Conservation (phyloP, 2,329 filamentous ascomycete species). For the Pseudogymnoascus sp. region DNA sequence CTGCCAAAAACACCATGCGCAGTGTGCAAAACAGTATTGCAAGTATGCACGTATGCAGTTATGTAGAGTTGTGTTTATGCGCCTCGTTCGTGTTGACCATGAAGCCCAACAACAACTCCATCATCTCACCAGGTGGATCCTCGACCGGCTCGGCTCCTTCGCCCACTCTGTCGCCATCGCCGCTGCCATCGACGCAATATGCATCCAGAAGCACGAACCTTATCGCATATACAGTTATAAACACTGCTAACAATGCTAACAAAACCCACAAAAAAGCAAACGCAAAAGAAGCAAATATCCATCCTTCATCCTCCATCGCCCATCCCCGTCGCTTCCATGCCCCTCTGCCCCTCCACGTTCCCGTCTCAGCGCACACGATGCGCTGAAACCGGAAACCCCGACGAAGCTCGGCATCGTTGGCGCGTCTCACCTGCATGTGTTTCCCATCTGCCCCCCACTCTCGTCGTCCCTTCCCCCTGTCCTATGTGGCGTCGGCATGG, state of each 20-base stretch:
- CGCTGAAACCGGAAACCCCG: neutral
- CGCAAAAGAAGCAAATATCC: neutral
- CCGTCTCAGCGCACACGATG: neutral
- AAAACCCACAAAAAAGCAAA: constrained; percentile 4
- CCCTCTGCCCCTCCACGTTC: neutral
- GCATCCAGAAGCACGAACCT: constrained; percentile 6
- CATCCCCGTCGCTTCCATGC: neutral
- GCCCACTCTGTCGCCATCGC: constrained; percentile 2
- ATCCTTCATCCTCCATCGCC: neutral
- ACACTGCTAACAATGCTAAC: neutral
- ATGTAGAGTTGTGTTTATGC: neutral
- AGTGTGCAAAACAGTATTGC: neutral
- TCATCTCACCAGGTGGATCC: neutral
- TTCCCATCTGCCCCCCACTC: constrained; percentile 1
- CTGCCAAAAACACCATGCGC: neutral
- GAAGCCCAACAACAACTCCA: neutral
- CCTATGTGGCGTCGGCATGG: neutral
- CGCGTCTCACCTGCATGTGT: neutral
- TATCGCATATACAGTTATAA: constrained; percentile 1
- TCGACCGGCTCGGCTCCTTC: neutral
- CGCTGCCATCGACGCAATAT: constrained; percentile 1
- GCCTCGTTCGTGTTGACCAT: neutral
- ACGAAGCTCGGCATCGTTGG: neutral
- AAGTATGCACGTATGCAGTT: neutral
- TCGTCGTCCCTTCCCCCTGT: neutral